Conservation (phyloP, 306 rosid species). For the Cucurbita argyrosperma region DNA sequence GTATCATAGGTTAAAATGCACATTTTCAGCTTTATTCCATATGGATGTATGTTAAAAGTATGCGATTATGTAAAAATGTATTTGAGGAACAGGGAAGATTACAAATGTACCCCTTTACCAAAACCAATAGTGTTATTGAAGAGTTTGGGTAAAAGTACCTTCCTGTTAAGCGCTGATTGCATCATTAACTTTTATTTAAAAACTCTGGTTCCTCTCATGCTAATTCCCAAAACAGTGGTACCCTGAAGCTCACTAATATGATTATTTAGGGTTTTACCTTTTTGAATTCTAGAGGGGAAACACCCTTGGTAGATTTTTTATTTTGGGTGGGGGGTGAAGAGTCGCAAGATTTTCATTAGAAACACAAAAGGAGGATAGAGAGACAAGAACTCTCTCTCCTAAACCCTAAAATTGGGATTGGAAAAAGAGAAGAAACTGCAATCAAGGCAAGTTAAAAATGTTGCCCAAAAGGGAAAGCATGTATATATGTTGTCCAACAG, state of each 20-base stretch:
- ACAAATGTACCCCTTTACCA: neutral
- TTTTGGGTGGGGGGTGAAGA: too few relatives aligned
- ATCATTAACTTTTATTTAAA: neutral
- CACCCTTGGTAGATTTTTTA: neutral
- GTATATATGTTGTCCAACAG: neutral
- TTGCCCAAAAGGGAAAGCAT: neutral
- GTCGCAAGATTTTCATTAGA: too few relatives aligned
- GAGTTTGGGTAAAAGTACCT: neutral
- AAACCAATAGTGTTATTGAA: neutral
- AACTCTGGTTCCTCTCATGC: neutral
- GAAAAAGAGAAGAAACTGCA: neutral
- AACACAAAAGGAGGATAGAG: neutral
- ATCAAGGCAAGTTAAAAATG: too few relatives aligned
- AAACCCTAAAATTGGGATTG: too few relatives aligned
- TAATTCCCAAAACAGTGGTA: neutral
- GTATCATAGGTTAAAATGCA: neutral
- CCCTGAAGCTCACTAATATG: neutral
- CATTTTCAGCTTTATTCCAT: neutral
- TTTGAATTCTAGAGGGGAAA: neutral
- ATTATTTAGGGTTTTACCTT: neutral
- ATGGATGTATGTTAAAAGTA: neutral
- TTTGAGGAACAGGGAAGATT: neutral
- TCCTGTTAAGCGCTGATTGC: neutral
- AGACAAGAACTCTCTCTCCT: neutral
- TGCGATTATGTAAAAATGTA: neutral